Base-by-base conservation (phyloP, 176 grass and related monocot genomes). In the Leersia perrieri region DNA sequence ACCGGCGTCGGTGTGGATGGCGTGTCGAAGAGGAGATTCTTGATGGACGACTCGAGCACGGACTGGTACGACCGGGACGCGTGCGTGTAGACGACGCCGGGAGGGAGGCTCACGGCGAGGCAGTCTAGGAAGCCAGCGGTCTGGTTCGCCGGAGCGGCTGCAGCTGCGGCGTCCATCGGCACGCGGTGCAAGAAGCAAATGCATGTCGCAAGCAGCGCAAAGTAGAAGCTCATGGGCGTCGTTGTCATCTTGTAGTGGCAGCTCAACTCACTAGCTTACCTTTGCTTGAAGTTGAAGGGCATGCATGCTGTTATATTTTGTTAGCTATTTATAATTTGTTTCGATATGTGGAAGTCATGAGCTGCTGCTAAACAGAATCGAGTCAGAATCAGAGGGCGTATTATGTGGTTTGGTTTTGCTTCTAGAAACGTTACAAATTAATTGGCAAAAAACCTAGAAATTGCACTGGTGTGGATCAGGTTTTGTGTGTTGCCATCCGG, bases 11-110 rank as follows among this genome's bases (percentile, higher is more conserved):
- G 83, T 32, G 72, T 96, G n/a, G 33, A 32, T 8, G 84, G 81
- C 27, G 90, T 74, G 49, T 84, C 57, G 75, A 92, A 96, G 28
- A 77, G 71, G 20, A 88, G 87, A 75, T 92, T 96, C 69, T 38
- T 80, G 75, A 96, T 86, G 72, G 88, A 88, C 82, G 72, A 90
- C 41, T 86, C 28, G 39, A 96, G 79, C 53, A 86, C 33, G 73
- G 30, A 47, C 9, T n/a, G 6, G 82, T 96, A 96, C 20, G 80
- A 85, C 1, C 10, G 16, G 5, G 66, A 80, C 33, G 11, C 60
- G 45, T 61, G 68, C 28, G 68, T 74, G 71, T 82, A 86, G 12
- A 92, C 33, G 34, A 88, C 26, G 0, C 67, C 63, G 1, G 82
- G 62, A 44, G 84, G 79, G 2, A 79, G 49, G 42, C 69, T 15